Evolutionary conservation across 768 basidiomycete species (phyloP), one percentile per base, ranked within the genome.

Genomic region (Mycena rebaudengoi): DNA sequence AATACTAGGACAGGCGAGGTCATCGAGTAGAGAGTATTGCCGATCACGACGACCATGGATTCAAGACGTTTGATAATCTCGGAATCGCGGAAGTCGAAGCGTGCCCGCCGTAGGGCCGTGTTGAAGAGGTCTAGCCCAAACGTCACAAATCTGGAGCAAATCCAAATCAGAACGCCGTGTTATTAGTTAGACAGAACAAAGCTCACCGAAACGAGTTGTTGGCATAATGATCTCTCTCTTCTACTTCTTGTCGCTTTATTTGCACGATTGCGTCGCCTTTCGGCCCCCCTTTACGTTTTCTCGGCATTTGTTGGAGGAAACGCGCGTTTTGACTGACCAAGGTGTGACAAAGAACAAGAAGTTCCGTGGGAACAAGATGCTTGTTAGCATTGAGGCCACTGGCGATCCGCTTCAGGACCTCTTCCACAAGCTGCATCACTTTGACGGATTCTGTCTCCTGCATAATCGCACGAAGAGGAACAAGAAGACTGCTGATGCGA

Each of bases 111-210:
- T 71, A 94, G 87, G 0, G 95, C 95, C 4, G 94, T 92, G 69
- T 91, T 87, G 72, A 99, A 91, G 5, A 99, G 81, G 54, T 99
- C 96, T 40, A 99, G 82, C 40, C 98, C 98, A 69, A 99, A 95
- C 6, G 88, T 85, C 29, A 98, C 88, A 69, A 99, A 99, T 25
- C 92, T 95, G 21, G 26, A 45, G 39, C 28, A 25, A 10, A 13
- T 51, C 64, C 60, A 16, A 3, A 6, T 65, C 56, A 64, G 41
- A 61, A 10, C 14, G 29, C 10, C 10, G 18, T 46, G 28, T n/a
- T 45, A 39, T 25, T 30, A 23, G 18, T 25, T 10, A 39, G 26
- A 18, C 45, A 48, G 11, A 39, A 25, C 0, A 33, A 53, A 62
- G 73, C 85, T 18, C 71, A 92, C 92, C 94, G 89, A 79, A 91